These are phyloP conservation scores for Sordariomycetes sp. DNA, from an alignment of 2,329 filamentous ascomycete genomes.

Conservation along the genomic window DNA sequence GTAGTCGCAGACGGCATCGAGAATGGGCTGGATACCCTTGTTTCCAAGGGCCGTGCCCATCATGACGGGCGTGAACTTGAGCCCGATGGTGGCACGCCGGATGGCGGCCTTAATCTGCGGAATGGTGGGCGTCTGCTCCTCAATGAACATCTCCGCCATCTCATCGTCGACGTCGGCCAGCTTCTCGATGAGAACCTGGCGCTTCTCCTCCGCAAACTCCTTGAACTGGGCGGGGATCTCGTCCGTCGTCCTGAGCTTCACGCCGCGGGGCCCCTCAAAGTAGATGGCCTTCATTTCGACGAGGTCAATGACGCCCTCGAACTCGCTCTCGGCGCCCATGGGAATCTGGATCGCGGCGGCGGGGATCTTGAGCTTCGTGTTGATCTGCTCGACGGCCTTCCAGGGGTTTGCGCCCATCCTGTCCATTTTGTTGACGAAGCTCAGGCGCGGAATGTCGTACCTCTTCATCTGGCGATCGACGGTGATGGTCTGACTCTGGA, in stretches of 20 bases:
- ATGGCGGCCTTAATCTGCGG: constrained; percentile 87
- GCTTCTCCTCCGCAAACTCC: constrained; percentile 67
- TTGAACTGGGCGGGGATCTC: constrained; percentile 72
- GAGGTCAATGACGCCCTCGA: constrained; percentile 84
- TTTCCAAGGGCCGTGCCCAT: constrained; percentile 95
- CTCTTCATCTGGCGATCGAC: constrained; percentile 98
- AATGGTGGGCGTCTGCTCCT: constrained; percentile 66
- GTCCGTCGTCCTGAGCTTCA: constrained; percentile 61
- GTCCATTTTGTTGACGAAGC: constrained; percentile 99
- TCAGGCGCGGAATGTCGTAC: constrained; percentile 91
- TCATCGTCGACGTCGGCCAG: constrained; percentile 96
- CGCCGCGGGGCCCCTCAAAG: constrained; percentile 74
- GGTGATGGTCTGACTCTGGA: constrained; percentile 95
- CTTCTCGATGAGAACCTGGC: constrained; percentile 80
- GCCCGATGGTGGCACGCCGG: constrained; percentile 71
- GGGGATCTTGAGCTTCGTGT: constrained; percentile 83
- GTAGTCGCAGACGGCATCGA: constrained; percentile 93
- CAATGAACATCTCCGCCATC: constrained; percentile 88
- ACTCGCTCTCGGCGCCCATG: constrained; percentile 83
- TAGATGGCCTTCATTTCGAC: constrained; percentile 89
- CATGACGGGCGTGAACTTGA: constrained; percentile 88
- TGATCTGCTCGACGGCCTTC: constrained; percentile 96
- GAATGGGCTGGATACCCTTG: constrained; percentile 90
- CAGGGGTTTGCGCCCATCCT: constrained; percentile 97
- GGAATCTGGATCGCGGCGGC: constrained; percentile 91